Evolutionary conservation across 352 stramenopile genomes (phyloP).

Genomic region (Paralagenidium karlingii): DNA sequence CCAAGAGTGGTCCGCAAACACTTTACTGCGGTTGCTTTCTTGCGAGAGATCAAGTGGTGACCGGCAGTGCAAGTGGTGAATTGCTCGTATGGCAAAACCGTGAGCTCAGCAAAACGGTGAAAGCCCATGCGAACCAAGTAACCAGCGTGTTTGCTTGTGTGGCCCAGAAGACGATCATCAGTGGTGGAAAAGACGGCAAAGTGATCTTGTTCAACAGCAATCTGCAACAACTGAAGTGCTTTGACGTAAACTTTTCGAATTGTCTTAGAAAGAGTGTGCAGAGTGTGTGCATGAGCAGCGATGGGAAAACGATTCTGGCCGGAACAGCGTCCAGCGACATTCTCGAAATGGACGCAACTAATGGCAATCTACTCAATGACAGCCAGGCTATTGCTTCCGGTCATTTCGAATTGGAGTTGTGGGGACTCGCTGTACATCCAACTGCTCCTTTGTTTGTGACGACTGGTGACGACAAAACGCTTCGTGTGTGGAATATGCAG

Average conservation of each 20-base stretch:
- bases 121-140: slow-evolving; percentile 47
- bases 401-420: slow-evolving; percentile 20
- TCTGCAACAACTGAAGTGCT: slow-evolving; percentile 8
- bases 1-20: slow-evolving; percentile 1
- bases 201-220: slow-evolving; percentile 36
- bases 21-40: slow-evolving; percentile 7
- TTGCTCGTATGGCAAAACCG: slow-evolving; percentile 10
- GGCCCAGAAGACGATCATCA: slow-evolving; percentile 15
- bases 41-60: background rate
- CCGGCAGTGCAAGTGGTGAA: slow-evolving; percentile 6
- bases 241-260: background rate
- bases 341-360: slow-evolving; percentile 39
- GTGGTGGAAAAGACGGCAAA: slow-evolving; percentile 58
- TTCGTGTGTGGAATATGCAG: slow-evolving; percentile 23
- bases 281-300: slow-evolving; percentile 3
- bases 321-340: slow-evolving; percentile 38
- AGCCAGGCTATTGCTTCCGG: slow-evolving; percentile 26
- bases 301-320: slow-evolving; percentile 17
- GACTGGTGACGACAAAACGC: slow-evolving; percentile 16
- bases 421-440: slow-evolving; percentile 22
- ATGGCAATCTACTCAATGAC: slow-evolving; percentile 17
- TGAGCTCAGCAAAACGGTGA: slow-evolving; percentile 13
- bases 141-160: slow-evolving; percentile 15
- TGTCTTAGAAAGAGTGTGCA: slow-evolving; percentile 3
- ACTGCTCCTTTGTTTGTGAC: slow-evolving; percentile 7